A percentile compares a stretch with the other conserved stretches of the same genome.
These are phyloP conservation scores for Leccinum sublutescens DNA, from an alignment of 768 basidiomycete species.

Conservation along the genomic window DNA sequence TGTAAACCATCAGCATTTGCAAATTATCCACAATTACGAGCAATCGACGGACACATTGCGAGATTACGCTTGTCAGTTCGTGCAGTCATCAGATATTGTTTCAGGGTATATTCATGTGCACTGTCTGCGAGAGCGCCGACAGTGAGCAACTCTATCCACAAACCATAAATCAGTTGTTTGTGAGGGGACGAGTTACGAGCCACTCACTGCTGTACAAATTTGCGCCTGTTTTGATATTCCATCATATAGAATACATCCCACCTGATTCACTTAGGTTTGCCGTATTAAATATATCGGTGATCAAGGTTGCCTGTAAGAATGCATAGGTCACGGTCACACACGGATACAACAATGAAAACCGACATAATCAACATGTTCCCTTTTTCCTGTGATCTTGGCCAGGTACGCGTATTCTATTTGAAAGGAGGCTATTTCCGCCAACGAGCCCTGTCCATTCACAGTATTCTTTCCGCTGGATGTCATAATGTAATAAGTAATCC, in stretches of 20 bases:
- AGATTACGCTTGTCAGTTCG: conserved; percentile 58
- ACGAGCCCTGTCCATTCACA: conserved; percentile 31
- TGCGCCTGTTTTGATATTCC: conserved; percentile 49
- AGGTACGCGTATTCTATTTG: conserved; percentile 87
- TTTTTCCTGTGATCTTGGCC: conserved; percentile 72
- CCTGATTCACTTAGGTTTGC: conserved; percentile 45
- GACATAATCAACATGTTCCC: conserved; percentile 57
- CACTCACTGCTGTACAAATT: conserved; percentile 48
- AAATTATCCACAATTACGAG: too few relatives aligned
- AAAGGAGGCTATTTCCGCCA: conserved; percentile 78
- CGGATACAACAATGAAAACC: conserved; percentile 14
- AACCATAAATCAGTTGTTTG: conserved; percentile 1
- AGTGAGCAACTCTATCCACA: conserved; percentile 45
- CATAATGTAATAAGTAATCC: neutral
- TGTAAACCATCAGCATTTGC: neutral
- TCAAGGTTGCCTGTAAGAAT: conserved; percentile 42
- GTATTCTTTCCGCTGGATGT: neutral
- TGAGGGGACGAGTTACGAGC: neutral
- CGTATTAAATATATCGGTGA: conserved; percentile 46
- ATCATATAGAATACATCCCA: conserved; percentile 63
- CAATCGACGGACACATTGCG: conserved; percentile 57
- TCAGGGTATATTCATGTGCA: conserved; percentile 74
- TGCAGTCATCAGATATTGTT: conserved; percentile 65
- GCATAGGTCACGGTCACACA: neutral
- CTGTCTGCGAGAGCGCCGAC: conserved; percentile 70